Base-by-base conservation (phyloP, 495 filamentous ascomycete species). In the Hyaloscypha finlandica region DNA sequence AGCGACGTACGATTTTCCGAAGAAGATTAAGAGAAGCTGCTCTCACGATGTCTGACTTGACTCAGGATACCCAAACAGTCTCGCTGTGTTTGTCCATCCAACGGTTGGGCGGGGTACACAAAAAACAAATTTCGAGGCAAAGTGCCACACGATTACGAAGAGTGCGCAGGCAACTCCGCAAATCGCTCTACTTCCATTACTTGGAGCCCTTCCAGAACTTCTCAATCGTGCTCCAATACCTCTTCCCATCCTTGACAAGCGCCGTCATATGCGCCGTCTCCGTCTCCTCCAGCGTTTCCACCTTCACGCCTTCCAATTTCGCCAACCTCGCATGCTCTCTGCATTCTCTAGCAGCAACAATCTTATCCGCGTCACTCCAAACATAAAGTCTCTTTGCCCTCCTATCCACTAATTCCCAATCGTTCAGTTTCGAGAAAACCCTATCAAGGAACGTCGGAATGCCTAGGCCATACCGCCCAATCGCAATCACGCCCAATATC, bases 291-390 rank as follows among this genome's bases (percentile, higher is more conserved):
- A 73, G 58, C 11, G 66, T 32, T 31, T 73, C 71, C 35, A 71
- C 67, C 29, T 60, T 51, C 33, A 72, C 75, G 2, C 77, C 78
- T 4, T 56, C 29, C 19, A 39, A 59, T 58, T 70, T 71, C 5
- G 73, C 74, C 32, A 67, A 20, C 8, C 71, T 74, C 32, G 75
- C 71, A 69, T 77, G 74, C 12, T 69, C 61, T 66, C 77, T 77
- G 61, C 78, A 58, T 61, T 77, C 77, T 61, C 71, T 61, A 42
- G 61, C 77, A 22, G 70, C 69, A 37, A 80, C 77, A 59, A 80
- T 77, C 64, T 74, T 67, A 73, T 80, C 78, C 54, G 71, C 72
- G 54, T 74, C 76, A 8, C 76, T 76, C 62, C 79, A 80, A 9
- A 80, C 58, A 68, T 78, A 79, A 14, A 80, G 42, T 35, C 74